Evolutionary conservation across 2,329 filamentous ascomycete species (phyloP).

Genomic region (Falciphora oryzae): DNA sequence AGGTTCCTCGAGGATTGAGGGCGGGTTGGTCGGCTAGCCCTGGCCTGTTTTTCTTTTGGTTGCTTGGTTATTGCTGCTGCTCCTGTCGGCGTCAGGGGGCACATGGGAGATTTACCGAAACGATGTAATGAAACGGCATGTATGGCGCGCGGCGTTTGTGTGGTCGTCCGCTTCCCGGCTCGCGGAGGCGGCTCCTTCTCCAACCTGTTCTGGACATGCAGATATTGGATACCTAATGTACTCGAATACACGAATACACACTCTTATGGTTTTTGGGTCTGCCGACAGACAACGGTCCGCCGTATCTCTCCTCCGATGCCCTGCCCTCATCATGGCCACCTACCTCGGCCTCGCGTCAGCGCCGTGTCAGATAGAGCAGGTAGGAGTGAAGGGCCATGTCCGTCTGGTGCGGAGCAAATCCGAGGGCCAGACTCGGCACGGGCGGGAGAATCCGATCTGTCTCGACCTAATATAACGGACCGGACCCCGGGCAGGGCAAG

Average conservation of each 20-base stretch:
- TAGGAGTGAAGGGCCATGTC: no score
- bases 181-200: no score
- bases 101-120: neutral
- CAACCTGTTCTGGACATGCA: no score
- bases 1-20: conserved; percentile 18
- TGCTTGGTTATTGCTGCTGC: neutral
- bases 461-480: neutral
- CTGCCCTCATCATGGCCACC: no score
- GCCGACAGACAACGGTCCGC: no score
- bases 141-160: neutral
- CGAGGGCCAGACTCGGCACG: neutral
- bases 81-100: neutral
- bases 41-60: neutral
- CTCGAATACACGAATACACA: neutral
- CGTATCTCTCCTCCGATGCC: no score
- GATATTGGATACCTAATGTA: neutral
- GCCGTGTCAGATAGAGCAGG: neutral
- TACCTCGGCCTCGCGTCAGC: no score
- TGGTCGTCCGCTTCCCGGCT: no score
- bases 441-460: neutral
- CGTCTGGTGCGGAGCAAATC: no score
- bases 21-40: no score
- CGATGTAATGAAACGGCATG: neutral
- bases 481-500: neutral
- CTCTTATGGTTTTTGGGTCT: no score